These are phyloP conservation scores for Mortierella alpina DNA, from an alignment of 192 early-diverging fungal genomes.

Conservation along the genomic window DNA sequence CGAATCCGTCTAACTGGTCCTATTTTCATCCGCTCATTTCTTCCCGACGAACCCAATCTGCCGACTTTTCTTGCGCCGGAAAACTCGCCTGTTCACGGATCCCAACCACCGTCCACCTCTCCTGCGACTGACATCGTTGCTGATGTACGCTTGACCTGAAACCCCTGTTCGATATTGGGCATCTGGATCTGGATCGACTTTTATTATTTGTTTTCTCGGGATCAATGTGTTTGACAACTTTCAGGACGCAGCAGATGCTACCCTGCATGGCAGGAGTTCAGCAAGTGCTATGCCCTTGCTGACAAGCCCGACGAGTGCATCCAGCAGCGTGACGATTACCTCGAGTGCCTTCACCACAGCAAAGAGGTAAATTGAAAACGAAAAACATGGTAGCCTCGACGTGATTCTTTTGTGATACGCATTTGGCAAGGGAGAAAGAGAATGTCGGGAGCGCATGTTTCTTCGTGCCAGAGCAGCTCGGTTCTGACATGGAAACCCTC, in stretches of 20 bases:
- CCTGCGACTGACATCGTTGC: neutral
- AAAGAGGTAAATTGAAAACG: slow-evolving; percentile 81
- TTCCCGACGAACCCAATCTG: neutral
- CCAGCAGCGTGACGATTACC: slow-evolving; percentile 89
- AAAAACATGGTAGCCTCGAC: neutral
- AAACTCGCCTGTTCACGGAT: neutral
- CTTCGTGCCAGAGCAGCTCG: neutral
- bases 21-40: neutral
- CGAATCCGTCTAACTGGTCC: neutral
- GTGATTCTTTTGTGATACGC: neutral
- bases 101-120: neutral
- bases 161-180: neutral
- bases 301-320: slow-evolving; percentile 82
- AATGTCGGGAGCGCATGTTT: neutral
- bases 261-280: slow-evolving; percentile 96
- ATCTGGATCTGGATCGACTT: neutral
- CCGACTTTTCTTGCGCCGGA: neutral
- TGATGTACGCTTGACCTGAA: neutral
- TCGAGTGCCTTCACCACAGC: slow-evolving; percentile 95
- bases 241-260: slow-evolving; percentile 93
- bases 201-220: neutral
- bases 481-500: too few species aligned
- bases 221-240: neutral
- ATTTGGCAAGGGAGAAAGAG: neutral
- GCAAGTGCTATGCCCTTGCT: slow-evolving; percentile 90